Conservation (phyloP, 495 filamentous ascomycete species). For the Xanthoparmelia taractica region DNA sequence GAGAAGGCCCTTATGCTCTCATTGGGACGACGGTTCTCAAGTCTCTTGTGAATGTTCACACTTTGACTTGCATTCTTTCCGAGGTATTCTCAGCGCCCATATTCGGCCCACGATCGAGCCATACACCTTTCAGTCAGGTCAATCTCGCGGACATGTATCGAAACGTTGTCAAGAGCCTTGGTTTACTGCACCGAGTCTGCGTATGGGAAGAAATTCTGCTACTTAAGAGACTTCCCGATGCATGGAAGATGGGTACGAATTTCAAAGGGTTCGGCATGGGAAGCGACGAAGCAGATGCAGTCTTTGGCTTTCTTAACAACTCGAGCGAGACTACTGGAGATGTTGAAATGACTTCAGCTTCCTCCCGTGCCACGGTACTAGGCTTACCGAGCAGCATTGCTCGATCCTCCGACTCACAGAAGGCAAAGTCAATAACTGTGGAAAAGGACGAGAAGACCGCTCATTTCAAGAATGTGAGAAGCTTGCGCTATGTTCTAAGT, state of each 20-base stretch:
- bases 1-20: conserved; percentile 29
- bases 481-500: conserved; percentile 66
- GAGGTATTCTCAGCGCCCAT: conserved; percentile 59
- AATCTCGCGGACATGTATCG: conserved; percentile 76
- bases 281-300: conserved; percentile 38
- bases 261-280: conserved; percentile 41
- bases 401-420: conserved; percentile 29
- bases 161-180: conserved; percentile 59
- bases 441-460: conserved; percentile 42
- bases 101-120: conserved; percentile 52
- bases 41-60: conserved; percentile 65
- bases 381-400: conserved; percentile 21
- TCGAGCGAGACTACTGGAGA: conserved; percentile 1
- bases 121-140: conserved; percentile 58
- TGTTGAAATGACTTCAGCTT: conserved; percentile 17
- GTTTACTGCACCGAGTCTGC: conserved; percentile 66
- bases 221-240: conserved; percentile 55
- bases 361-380: conserved; percentile 5
- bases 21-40: conserved; percentile 70
- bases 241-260: conserved; percentile 58
- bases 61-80: conserved; percentile 61
- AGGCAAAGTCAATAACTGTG: conserved; percentile 33
- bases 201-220: conserved; percentile 77
- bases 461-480: conserved; percentile 70
- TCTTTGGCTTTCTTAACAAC: conserved; percentile 28